A percentile compares a stretch with the other conserved stretches of the same genome.
Evolutionary conservation across 768 basidiomycete genomes (phyloP).

Genomic region (Lyophyllum decastes): DNA sequence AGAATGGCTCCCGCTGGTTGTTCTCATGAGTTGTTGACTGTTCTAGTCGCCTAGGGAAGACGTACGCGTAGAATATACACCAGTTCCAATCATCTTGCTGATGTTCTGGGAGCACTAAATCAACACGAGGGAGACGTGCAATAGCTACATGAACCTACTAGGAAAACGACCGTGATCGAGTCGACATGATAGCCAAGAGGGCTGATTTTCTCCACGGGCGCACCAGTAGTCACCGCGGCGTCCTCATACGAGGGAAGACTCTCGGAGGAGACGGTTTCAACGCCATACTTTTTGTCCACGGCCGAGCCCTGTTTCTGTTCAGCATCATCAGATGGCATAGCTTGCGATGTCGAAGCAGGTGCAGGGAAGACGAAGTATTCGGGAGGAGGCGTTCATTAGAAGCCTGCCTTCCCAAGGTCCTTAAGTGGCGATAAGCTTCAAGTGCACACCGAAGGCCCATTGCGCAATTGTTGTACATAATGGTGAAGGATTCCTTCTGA

Average conservation of each 20-base stretch:
- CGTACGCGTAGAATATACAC: constrained; percentile 33
- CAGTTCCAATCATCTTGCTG: constrained; percentile 40
- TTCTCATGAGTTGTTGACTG: background rate
- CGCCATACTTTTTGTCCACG: constrained; percentile 15
- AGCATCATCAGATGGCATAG: constrained; percentile 19
- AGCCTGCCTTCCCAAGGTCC: background rate
- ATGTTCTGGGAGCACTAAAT: constrained; percentile 25
- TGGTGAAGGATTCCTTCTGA: background rate
- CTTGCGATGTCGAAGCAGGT: background rate
- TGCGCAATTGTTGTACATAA: constrained; percentile 18
- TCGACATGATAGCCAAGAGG: constrained; percentile 37
- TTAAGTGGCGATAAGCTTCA: background rate
- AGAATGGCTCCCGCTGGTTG: constrained; percentile 34
- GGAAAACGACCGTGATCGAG: constrained; percentile 18
- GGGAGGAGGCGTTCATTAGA: constrained; percentile 1
- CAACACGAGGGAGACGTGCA: background rate
- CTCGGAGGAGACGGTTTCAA: constrained; percentile 16
- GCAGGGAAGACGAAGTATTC: background rate
- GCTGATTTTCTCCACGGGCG: constrained; percentile 33
- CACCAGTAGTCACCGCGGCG: constrained; percentile 26
- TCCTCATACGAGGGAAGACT: constrained; percentile 28
- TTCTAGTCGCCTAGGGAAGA: background rate
- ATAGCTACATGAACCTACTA: background rate
- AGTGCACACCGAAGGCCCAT: constrained; percentile 5
- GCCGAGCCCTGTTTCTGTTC: background rate